phyloP scores from a whole-genome alignment of 2,329 filamentous ascomycete genomes.

The Epichloe baconii region DNA sequence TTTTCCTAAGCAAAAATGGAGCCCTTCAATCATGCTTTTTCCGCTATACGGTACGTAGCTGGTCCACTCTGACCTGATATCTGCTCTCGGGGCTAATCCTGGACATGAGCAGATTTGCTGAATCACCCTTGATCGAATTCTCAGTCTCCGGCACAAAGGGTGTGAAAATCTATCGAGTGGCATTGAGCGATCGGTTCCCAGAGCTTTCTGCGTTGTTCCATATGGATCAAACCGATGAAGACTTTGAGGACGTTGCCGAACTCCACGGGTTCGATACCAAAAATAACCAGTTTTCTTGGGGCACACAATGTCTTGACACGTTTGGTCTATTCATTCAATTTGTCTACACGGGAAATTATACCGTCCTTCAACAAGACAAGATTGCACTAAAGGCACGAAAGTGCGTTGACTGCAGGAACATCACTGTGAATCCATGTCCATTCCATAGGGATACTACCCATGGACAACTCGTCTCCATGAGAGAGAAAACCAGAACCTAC shows the following conservation, averaged over 20 bases:
- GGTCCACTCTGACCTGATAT: too few species aligned
- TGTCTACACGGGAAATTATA: neutral
- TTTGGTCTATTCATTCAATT: neutral
- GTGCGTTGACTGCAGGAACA: too few species aligned
- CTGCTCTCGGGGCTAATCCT: too few species aligned
- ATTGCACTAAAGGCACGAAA: too few species aligned
- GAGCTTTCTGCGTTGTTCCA: neutral
- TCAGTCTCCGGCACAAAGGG: rapidly evolving
- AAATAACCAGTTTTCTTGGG: neutral
- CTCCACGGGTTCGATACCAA: neutral
- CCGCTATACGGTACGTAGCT: too few species aligned
- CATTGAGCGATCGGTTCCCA: neutral
- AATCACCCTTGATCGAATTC: neutral
- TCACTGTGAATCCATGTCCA: too few species aligned
- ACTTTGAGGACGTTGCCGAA: neutral
- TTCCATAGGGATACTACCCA: too few species aligned
- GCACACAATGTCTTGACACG: rapidly evolving
- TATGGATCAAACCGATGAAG: neutral
- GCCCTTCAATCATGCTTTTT: rapidly evolving
- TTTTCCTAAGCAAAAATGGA: too few species aligned
- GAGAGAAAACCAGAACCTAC: too few species aligned
- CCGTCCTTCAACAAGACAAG: too few species aligned
- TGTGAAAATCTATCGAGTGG: neutral
- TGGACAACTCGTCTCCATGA: too few species aligned
- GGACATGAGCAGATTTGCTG: too few species aligned